phyloP scores from a whole-genome alignment of 2,329 filamentous ascomycete species.

The Clarireedia hainanense region DNA sequence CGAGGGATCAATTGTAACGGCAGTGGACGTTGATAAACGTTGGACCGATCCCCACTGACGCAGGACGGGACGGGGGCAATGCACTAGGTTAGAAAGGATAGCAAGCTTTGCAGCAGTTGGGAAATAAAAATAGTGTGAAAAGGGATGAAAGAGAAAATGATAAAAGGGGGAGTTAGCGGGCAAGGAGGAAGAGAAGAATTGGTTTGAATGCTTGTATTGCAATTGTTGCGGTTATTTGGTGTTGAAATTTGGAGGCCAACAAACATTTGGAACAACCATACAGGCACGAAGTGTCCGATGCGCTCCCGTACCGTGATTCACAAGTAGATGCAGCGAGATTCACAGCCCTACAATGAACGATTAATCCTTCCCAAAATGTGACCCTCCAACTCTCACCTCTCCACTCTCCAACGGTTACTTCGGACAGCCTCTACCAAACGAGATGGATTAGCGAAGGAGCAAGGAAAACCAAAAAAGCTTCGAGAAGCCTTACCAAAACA shows the following conservation, averaged over 20 bases:
- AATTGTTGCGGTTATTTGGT: too few relatives aligned
- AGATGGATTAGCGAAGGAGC: background rate
- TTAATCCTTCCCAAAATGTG: background rate
- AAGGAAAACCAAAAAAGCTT: slow-evolving; percentile 2
- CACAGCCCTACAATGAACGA: slow-evolving; percentile 3
- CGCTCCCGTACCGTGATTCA: background rate
- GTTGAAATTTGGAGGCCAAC: too few relatives aligned
- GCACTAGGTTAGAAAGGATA: background rate
- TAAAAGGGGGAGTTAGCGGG: background rate
- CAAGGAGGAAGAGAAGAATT: background rate
- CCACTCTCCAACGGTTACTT: too few relatives aligned
- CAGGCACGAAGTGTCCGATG: background rate
- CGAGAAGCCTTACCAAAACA: slow-evolving; percentile 3
- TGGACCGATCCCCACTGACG: slow-evolving; percentile 4
- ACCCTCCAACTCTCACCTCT: too few relatives aligned
- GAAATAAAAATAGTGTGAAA: background rate
- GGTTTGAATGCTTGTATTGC: background rate
- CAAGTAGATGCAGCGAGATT: background rate
- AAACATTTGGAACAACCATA: background rate
- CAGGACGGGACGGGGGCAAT: background rate
- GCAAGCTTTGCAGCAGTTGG: slow-evolving; percentile 2
- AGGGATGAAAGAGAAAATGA: background rate
- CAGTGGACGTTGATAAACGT: slow-evolving; percentile 15
- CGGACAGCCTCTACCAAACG: too few relatives aligned
- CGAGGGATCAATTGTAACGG: slow-evolving; percentile 13